Percentiles rank a stretch among this genome's conserved stretches.
Conservation (phyloP, 1,284 basidiomycete genomes). For the Moesziomyces sp. region DNA sequence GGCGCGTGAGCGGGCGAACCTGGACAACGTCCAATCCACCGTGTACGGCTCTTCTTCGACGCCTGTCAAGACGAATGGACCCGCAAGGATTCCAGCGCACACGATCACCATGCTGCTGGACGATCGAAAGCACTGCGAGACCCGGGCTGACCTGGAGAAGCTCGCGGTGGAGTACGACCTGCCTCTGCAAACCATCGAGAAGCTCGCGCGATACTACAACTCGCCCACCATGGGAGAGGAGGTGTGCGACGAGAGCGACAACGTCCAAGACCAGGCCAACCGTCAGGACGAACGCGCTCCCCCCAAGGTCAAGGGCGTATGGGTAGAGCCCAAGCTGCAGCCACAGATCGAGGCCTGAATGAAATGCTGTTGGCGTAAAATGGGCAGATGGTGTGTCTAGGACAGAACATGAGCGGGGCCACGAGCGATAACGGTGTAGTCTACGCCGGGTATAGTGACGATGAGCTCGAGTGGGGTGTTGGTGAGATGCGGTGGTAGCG, state of each 20-base stretch:
- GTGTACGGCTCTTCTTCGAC: background rate
- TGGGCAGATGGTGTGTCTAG: background rate
- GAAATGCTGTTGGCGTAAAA: background rate
- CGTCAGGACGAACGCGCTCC: slow-evolving; percentile 33
- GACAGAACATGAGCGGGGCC: background rate
- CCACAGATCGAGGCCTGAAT: slow-evolving; percentile 16
- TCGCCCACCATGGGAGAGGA: slow-evolving; percentile 52
- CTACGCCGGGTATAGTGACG: slow-evolving; percentile 14
- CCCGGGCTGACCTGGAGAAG: slow-evolving; percentile 35
- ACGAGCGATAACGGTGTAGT: background rate
- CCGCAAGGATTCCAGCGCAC: slow-evolving; percentile 29
- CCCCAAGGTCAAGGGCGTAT: slow-evolving; percentile 37
- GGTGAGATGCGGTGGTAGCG: slow-evolving; percentile 3
- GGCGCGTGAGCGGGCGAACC: slow-evolving; percentile 33
- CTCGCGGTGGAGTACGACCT: slow-evolving; percentile 53
- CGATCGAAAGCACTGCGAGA: slow-evolving; percentile 49
- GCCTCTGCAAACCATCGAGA: slow-evolving; percentile 30
- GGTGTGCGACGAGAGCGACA: slow-evolving; percentile 27
- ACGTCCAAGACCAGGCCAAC: slow-evolving; percentile 31
- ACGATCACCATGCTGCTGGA: slow-evolving; percentile 45
- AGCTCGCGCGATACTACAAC: slow-evolving; percentile 42
- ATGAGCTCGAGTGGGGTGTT: slow-evolving; percentile 12
- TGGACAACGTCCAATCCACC: slow-evolving; percentile 19
- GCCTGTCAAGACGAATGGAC: slow-evolving; percentile 1
- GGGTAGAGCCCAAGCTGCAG: slow-evolving; percentile 43